Evolutionary conservation across 371 early-diverging fungal species (phyloP).

Genomic region (Mucor velutinosus): DNA sequence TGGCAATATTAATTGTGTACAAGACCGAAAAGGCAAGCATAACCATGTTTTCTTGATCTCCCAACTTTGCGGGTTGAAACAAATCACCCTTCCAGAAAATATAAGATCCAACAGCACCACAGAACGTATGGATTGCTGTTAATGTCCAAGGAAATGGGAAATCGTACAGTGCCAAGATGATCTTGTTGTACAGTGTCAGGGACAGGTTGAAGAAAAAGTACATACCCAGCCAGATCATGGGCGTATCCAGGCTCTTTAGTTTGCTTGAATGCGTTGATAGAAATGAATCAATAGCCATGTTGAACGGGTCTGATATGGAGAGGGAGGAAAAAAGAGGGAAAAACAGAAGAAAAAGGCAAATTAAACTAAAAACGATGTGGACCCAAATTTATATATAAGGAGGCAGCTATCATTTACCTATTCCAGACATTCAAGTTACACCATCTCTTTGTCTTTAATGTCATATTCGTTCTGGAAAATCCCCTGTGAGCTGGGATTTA

Average conservation of each 20-base stretch:
- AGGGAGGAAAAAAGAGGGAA: neutral
- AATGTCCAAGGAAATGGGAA: slow-evolving; percentile 90
- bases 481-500: neutral
- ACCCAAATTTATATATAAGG: neutral
- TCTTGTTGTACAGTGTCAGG: slow-evolving; percentile 86
- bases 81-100: slow-evolving; percentile 53
- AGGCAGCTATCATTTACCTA: slow-evolving; percentile 1
- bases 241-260: slow-evolving; percentile 1
- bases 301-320: neutral
- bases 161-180: slow-evolving; percentile 68
- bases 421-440: neutral
- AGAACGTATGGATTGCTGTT: slow-evolving; percentile 81
- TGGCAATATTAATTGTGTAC: slow-evolving; percentile 89
- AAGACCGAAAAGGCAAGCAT: slow-evolving; percentile 82
- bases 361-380: neutral
- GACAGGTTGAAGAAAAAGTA: slow-evolving; percentile 82
- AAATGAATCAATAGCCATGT: neutral
- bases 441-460: neutral
- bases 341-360: neutral
- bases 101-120: slow-evolving; percentile 70
- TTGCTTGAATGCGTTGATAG: neutral
- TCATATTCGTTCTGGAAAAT: neutral
- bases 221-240: slow-evolving; percentile 31
- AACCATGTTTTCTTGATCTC: slow-evolving; percentile 62
- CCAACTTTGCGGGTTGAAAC: slow-evolving; percentile 62